phyloP scores from a whole-genome alignment of 2,329 filamentous ascomycete species.

The Fusarium mangiferae region DNA sequence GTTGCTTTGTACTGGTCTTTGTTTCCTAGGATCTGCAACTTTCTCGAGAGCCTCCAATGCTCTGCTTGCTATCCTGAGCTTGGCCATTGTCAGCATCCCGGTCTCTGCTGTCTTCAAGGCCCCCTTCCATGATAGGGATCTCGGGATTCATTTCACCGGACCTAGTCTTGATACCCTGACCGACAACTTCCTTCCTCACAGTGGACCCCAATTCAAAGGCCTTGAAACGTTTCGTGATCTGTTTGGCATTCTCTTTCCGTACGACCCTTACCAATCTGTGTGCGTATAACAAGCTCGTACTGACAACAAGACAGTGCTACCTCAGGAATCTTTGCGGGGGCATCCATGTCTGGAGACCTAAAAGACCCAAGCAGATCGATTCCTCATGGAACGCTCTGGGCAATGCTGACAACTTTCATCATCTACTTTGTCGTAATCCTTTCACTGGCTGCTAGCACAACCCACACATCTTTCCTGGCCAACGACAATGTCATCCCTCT shows the following conservation, averaged over 20 bases:
- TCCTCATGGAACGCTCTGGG: slow-evolving; percentile 83
- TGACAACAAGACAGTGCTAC: slow-evolving; percentile 52
- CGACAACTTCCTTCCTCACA: slow-evolving; percentile 79
- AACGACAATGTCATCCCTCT: slow-evolving; percentile 85
- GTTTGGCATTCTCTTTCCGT: slow-evolving; percentile 87
- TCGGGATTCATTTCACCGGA: slow-evolving; percentile 81
- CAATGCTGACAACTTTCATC: slow-evolving; percentile 78
- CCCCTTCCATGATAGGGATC: slow-evolving; percentile 72
- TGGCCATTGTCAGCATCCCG: slow-evolving; percentile 84
- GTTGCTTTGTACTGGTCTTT: slow-evolving; percentile 77
- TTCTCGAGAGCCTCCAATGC: slow-evolving; percentile 85
- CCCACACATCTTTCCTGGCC: slow-evolving; percentile 75
- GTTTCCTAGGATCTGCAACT: slow-evolving; percentile 80
- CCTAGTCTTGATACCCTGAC: slow-evolving; percentile 75
- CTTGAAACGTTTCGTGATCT: slow-evolving; percentile 80
- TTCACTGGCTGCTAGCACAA: slow-evolving; percentile 80
- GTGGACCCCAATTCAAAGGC: slow-evolving; percentile 69
- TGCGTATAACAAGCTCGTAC: neutral
- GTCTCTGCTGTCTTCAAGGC: slow-evolving; percentile 75
- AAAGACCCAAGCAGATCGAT: slow-evolving; percentile 86
- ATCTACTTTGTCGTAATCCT: slow-evolving; percentile 81
- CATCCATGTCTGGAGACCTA: slow-evolving; percentile 90
- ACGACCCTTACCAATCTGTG: slow-evolving; percentile 16
- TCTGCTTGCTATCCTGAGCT: slow-evolving; percentile 74
- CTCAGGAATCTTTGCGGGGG: slow-evolving; percentile 73